phyloP scores from a whole-genome alignment of 1,284 basidiomycete species.

The Sporisorium exsertum region DNA sequence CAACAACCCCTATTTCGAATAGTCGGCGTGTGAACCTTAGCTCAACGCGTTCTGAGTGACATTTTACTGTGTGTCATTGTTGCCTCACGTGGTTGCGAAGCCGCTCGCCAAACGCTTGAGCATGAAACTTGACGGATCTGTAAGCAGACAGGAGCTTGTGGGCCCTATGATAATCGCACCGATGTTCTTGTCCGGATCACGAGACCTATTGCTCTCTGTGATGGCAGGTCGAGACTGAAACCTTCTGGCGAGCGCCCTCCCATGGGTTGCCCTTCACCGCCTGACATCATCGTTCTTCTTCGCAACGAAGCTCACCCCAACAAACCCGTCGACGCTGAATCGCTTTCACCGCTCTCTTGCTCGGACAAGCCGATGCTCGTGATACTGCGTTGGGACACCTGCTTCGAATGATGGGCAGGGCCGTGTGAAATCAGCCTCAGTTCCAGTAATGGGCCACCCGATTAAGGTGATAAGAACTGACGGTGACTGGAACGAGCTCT shows the following conservation, averaged over 20 bases:
- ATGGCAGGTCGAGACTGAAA: too few relatives aligned
- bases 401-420: background rate
- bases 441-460: background rate
- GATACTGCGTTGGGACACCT: background rate
- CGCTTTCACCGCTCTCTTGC: background rate
- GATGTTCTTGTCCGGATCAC: background rate
- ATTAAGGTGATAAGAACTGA: background rate
- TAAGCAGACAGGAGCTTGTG: background rate
- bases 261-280: background rate
- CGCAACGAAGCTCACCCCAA: background rate
- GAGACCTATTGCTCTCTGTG: background rate
- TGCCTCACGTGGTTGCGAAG: constrained; percentile 12
- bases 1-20: constrained; percentile 1
- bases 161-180: background rate
- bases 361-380: background rate
- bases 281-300: background rate
- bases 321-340: background rate
- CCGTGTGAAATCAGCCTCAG: background rate
- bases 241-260: background rate
- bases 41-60: background rate
- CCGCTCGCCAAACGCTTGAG: background rate
- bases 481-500: background rate
- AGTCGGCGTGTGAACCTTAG: constrained; percentile 5
- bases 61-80: background rate
- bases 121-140: background rate